Evolutionary conservation across 345 rosid species (phyloP), one percentile per base, ranked within the genome.

Genomic region (Clausena lansium): DNA sequence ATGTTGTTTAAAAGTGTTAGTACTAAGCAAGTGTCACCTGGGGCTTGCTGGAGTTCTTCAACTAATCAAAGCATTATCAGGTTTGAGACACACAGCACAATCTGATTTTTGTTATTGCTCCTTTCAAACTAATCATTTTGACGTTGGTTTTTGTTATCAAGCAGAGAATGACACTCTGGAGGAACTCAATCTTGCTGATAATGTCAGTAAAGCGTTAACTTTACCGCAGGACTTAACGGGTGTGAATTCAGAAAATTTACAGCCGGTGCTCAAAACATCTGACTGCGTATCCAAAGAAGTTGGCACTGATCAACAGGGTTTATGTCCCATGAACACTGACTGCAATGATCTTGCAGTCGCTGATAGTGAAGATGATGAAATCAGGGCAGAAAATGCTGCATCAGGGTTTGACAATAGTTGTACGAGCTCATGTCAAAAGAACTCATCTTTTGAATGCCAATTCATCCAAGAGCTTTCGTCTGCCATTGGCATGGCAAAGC

Each of bases 161-260:
- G 74, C 91, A 96, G 99, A 81, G 80, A 92, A 90, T 77, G 81
- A 85, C 75, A 78, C 81, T 69, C 83, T 96, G 22, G 90, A 91
- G 84, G 97, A 96, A 86, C 95, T 96, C 81, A 75, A 88, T 87
- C 86, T 94, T 75, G 90, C 94, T 24, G 83, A 85, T 52, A 96
- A 94, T 78, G 80, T 77, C 25, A 70, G 83, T 35, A 83, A 80
- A 74, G 81, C 80, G 54, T 41, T 74, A n/a, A 32, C 54, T 35
- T 25, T 77, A 33, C 79, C 62, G n/a, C 27, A 77, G 67, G 76
- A 67, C 11, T 59, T 50, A 8, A n/a, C 79, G 28, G 74, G 85
- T 45, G 75, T 5, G 63, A 80, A 67, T 62, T 67, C 86, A 55
- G 85, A 77, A 70, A 10, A 54, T 47, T 74, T 57, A 22, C 79